phyloP scores from a whole-genome alignment of 805 yeast species.

The Priceomyces haplophilus region DNA sequence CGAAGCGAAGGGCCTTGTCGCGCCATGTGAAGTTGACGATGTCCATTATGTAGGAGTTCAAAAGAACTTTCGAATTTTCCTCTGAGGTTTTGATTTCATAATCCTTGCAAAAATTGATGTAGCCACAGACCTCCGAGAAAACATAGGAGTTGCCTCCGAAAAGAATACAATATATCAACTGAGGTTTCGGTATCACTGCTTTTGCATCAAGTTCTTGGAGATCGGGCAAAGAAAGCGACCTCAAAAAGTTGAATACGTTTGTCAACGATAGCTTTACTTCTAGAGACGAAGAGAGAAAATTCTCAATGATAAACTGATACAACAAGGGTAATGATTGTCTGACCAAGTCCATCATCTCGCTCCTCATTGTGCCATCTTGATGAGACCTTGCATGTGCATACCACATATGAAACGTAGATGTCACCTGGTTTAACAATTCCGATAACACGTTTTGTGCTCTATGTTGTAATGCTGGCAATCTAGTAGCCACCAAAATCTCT shows the following conservation, averaged over 20 bases:
- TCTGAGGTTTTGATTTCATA: slow-evolving; percentile 22
- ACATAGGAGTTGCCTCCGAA: slow-evolving; percentile 44
- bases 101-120: slow-evolving; percentile 41
- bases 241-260: slow-evolving; percentile 14
- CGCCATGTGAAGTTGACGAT: slow-evolving; percentile 56
- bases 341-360: background rate
- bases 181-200: slow-evolving; percentile 37
- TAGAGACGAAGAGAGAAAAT: slow-evolving; percentile 5
- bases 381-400: background rate
- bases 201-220: slow-evolving; percentile 11
- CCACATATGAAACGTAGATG: slow-evolving; percentile 8
- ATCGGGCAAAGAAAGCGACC: slow-evolving; percentile 7
- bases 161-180: slow-evolving; percentile 34
- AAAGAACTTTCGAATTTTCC: slow-evolving; percentile 27
- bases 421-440: slow-evolving; percentile 6
- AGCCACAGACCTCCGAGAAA: slow-evolving; percentile 46
- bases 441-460: background rate
- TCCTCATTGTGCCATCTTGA: background rate
- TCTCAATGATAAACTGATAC: slow-evolving; percentile 5
- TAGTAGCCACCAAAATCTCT: background rate
- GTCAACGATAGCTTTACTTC: slow-evolving; percentile 11
- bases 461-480: background rate
- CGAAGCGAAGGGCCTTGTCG: slow-evolving; percentile 47
- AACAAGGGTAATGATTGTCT: slow-evolving; percentile 9
- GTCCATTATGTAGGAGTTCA: slow-evolving; percentile 54